Base-by-base conservation (phyloP, 768 basidiomycete genomes). In the Lentinula boryana region DNA sequence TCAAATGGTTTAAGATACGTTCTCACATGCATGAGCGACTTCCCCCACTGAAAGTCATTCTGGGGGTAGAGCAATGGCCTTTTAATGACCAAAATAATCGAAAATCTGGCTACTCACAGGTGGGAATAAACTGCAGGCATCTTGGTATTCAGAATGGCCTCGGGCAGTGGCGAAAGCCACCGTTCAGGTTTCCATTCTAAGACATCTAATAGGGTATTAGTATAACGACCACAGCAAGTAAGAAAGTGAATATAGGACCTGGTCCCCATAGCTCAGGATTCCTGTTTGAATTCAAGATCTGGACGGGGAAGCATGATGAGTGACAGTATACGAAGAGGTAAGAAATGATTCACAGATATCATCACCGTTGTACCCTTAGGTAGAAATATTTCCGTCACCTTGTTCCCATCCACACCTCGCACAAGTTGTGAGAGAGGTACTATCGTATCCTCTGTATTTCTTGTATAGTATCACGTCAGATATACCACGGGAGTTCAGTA, bases 161-260 rank as follows among this genome's bases (percentile, higher is more conserved):
- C 66, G 6, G 78, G 80, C 16, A 79, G 67, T 0, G 72, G 72
- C 2, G 69, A 63, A 1, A 81, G 68, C 81, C 81, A 83, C 18
- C 81, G 68, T 63, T 82, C 79, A 1, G 81, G 81, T 63, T 79
- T 81, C 79, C 80, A 82, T 58, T 80, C 76, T n/a, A 66, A 60
- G 1, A 77, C 74, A 61, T 84, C 80, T 10, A 13, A 13, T 16
- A 23, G 18, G 23, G 31, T 46, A 16, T 32, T 5, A 18, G 4
- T 8, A 51, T n/a, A 27, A 6, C 12, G 15, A n/a, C 5, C 5
- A 15, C 32, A n/a, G 31, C 23, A 31, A 35, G n/a, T 13, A 3
- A 15, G n/a, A 18, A 5, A 51, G 1, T 15, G n/a, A 18, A 9
- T 35, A 16, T 9, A n/a, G 33, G 27, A 56, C 55, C 55, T 27